Conservation (phyloP, 805 yeast species). For the Lachancea meyersii region DNA sequence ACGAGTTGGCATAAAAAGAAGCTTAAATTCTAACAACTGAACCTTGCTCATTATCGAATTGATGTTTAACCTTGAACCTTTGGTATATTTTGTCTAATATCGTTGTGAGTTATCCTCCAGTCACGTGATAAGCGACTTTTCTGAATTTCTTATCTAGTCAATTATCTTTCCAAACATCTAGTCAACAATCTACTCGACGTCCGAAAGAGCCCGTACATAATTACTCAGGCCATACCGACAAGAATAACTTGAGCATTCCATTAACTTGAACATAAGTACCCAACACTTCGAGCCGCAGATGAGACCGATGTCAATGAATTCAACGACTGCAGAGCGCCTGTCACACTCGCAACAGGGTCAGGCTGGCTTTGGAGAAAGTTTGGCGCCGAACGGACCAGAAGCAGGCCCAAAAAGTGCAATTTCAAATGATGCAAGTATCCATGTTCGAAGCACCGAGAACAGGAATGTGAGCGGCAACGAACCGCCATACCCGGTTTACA, state of each 20-base stretch:
- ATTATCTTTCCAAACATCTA: not conserved
- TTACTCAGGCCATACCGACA: not conserved
- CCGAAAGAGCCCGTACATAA: not conserved
- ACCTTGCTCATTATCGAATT: no score
- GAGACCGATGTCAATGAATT: constrained; percentile 32
- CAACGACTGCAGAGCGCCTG: constrained; percentile 32
- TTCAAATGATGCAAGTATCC: constrained; percentile 18
- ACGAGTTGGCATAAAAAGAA: no score
- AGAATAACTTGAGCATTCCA: no score
- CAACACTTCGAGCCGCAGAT: not conserved
- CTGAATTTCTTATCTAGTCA: no score
- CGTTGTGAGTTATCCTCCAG: no score
- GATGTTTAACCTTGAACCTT: no score
- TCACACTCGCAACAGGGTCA: constrained; percentile 44
- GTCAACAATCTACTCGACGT: not conserved
- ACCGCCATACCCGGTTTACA: constrained; percentile 10
- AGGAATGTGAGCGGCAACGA: not conserved
- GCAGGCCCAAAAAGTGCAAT: constrained; percentile 40
- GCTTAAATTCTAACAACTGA: no score
- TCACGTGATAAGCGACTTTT: no score
- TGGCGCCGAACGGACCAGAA: constrained; percentile 34
- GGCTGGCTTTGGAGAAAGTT: constrained; percentile 35
- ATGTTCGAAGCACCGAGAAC: constrained; percentile 1
- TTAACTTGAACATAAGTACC: no score
- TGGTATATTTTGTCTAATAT: no score